These are phyloP conservation scores for Pleochaeta shiraiana DNA, from an alignment of 2,329 filamentous ascomycete genomes.

Conservation along the genomic window DNA sequence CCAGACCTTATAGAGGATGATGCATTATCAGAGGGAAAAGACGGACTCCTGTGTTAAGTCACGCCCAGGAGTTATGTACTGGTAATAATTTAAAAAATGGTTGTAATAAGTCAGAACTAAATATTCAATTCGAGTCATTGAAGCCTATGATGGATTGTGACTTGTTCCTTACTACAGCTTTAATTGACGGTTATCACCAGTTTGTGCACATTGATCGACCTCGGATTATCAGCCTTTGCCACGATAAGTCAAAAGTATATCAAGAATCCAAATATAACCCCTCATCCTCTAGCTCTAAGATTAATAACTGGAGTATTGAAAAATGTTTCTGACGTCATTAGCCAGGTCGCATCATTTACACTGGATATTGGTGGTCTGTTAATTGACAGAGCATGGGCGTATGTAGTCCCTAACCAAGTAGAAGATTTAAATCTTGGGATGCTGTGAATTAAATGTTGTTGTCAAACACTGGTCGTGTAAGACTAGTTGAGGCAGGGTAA, in stretches of 20 bases:
- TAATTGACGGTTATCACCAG: background rate
- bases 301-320: background rate
- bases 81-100: background rate
- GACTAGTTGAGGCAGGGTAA: too few relatives aligned
- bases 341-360: background rate
- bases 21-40: background rate
- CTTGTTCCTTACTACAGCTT: background rate
- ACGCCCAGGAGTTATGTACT: background rate
- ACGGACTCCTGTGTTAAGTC: background rate
- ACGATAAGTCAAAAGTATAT: background rate
- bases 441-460: background rate
- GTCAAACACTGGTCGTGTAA: background rate
- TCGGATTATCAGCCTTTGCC: background rate
- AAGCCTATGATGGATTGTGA: background rate
- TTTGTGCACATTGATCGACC: background rate
- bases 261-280: background rate
- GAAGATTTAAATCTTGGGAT: constrained; percentile 1
- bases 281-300: background rate
- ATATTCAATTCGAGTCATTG: background rate
- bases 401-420: background rate
- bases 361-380: background rate
- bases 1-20: background rate
- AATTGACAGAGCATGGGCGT: background rate
- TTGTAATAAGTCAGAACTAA: too few relatives aligned
- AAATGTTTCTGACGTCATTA: background rate